Base-by-base conservation (phyloP, 1,284 basidiomycete species). In the Ceratobasidium theobromae region DNA sequence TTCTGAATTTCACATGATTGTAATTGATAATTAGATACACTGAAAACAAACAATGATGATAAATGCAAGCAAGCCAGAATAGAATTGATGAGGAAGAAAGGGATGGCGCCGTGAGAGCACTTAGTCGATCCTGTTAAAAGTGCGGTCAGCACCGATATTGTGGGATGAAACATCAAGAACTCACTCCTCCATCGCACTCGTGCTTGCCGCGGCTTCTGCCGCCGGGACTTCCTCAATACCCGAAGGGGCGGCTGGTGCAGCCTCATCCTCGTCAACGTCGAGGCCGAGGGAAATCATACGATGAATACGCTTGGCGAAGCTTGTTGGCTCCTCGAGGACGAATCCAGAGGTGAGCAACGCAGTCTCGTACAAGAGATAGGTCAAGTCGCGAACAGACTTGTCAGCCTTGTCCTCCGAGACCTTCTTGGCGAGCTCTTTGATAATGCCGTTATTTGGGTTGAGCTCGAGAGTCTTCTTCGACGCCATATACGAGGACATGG, bases 391-490 rank as follows among this genome's bases (percentile, higher is more conserved):
- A 73, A 98, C 95, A 68, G 95, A 97, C 85, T 96, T 96, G 88
- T 99, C 97, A 69, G 91, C 90, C 84, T 96, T 93, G 84, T 99
- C 96, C 79, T 95, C 93, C 66, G 91, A 82, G 71, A 98, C 92
- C 84, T 98, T 98, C 74, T 86, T 85, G 82, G 88, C 93, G 75
- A 99, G 85, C 82, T 98, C 96, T 83, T 93, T 95, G 81, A 99
- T 83, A 80, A 99, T 98, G 53, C 93, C 80, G 82, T 99, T 95
- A 73, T 79, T 79, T 18, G 95, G 91, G 87, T 99, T 98, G 73
- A 99, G 86, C 83, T 99, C 96, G 72, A 99, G 86, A 18, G 96
- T 98, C 91, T 98, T 98, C 88, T 98, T 98, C 71, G 89, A 92
- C 35, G 92, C 91, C 95, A 98, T 98, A 86, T 98, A 98, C 52